phyloP scores from a whole-genome alignment of 345 rosid genomes.

The Gossypium thurberi region DNA sequence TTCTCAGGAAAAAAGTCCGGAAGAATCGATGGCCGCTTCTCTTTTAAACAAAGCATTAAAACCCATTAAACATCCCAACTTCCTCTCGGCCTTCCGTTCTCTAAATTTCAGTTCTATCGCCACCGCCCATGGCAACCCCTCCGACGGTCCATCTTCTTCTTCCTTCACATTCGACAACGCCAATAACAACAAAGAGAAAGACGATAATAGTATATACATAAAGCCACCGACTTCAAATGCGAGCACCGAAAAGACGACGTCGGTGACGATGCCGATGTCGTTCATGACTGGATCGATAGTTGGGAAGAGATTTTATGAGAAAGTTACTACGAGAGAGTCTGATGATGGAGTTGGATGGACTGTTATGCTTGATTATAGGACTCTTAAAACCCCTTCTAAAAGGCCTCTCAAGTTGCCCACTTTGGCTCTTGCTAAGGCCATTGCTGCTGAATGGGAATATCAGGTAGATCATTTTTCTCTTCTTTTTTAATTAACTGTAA shows the following conservation, averaged over 20 bases:
- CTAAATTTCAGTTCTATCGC: slow-evolving; percentile 39
- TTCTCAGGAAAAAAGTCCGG: not conserved
- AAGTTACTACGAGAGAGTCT: slow-evolving; percentile 76
- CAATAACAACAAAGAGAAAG: slow-evolving; percentile 13
- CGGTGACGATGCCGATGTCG: slow-evolving; percentile 85
- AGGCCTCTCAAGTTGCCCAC: slow-evolving; percentile 71
- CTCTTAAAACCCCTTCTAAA: slow-evolving; percentile 84
- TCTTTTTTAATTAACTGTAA: not conserved
- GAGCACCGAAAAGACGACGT: slow-evolving; percentile 22
- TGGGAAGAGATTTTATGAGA: slow-evolving; percentile 73
- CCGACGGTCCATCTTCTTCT: slow-evolving; percentile 40
- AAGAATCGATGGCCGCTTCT: slow-evolving; percentile 33
- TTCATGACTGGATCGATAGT: slow-evolving; percentile 92
- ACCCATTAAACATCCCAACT: slow-evolving; percentile 21
- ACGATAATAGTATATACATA: slow-evolving; percentile 34
- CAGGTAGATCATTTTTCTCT: slow-evolving; percentile 42
- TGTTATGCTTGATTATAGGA: slow-evolving; percentile 95
- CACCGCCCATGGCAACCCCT: slow-evolving; percentile 27
- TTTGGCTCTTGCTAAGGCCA: slow-evolving; percentile 75
- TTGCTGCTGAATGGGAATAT: slow-evolving; percentile 94
- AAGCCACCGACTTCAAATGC: slow-evolving; percentile 33
- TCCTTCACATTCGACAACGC: slow-evolving; percentile 41
- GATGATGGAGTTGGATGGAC: slow-evolving; percentile 91
- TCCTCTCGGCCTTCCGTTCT: slow-evolving; percentile 14
- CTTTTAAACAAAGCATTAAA: slow-evolving; percentile 38